A percentile compares a stretch with the other conserved stretches of the same genome.
Evolutionary conservation across 2,329 filamentous ascomycete genomes (phyloP).

Genomic region (Hypomyces perniciosus): DNA sequence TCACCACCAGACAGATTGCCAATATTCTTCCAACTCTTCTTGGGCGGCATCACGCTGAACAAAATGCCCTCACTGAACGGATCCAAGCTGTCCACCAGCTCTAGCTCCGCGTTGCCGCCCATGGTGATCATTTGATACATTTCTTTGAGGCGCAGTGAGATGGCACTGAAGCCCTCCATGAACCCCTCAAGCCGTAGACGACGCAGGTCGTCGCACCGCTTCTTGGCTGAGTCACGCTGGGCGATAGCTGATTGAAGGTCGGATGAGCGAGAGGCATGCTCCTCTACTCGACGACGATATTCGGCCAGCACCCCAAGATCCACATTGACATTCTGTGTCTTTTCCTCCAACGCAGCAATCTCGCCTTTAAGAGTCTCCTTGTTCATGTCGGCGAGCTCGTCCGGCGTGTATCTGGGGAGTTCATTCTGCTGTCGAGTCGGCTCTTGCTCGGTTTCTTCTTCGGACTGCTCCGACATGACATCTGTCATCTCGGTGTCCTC

Average conservation of each 20-base stretch:
- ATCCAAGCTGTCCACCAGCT: constrained; percentile 92
- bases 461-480: constrained; percentile 21
- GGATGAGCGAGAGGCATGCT: constrained; percentile 72
- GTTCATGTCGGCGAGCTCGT: constrained; percentile 62
- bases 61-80: constrained; percentile 95
- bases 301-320: constrained; percentile 85
- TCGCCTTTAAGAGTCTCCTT: constrained; percentile 56
- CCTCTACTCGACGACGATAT: constrained; percentile 79
- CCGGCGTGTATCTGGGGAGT: constrained; percentile 71
- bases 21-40: constrained; percentile 99
- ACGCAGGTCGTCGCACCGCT: constrained; percentile 85
- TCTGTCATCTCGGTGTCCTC: constrained; percentile 20
- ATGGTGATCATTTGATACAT: constrained; percentile 99
- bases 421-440: constrained; percentile 41
- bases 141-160: constrained; percentile 91
- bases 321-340: constrained; percentile 77
- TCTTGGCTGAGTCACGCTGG: constrained; percentile 81
- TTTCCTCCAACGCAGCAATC: constrained; percentile 57
- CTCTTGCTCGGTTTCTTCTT: constrained; percentile 18
- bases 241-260: constrained; percentile 75
- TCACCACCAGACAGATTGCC: constrained; percentile 92
- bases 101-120: constrained; percentile 95
- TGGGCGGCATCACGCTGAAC: constrained; percentile 98
- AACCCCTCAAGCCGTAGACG: constrained; percentile 89
- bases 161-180: constrained; percentile 94